phyloP scores from a whole-genome alignment of 2,329 filamentous ascomycete genomes.

The Fusarium falciforme region DNA sequence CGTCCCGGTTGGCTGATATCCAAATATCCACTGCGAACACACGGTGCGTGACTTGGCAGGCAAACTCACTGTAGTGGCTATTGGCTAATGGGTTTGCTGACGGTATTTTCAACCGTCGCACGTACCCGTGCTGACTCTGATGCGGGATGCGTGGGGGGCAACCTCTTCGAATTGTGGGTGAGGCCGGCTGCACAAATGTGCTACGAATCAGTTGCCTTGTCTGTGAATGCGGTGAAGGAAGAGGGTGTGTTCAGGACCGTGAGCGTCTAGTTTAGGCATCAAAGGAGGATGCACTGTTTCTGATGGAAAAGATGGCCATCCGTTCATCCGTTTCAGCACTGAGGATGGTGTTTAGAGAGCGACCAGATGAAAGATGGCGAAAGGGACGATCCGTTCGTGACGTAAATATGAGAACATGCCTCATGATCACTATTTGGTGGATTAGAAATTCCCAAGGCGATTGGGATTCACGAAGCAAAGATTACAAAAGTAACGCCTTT shows the following conservation, averaged over 20 bases:
- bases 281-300: not conserved
- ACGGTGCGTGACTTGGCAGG: not conserved
- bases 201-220: not conserved
- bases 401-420: not conserved
- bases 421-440: not conserved
- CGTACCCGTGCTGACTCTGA: not conserved
- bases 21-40: not conserved
- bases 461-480: not conserved
- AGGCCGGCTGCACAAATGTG: not conserved
- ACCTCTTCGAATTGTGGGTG: not conserved
- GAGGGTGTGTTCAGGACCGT: not conserved
- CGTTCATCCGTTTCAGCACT: not conserved
- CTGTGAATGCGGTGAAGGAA: not conserved
- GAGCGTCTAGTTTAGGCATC: not conserved
- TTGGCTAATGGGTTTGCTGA: not conserved
- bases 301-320: not conserved
- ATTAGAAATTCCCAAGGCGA: not conserved
- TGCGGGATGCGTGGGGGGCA: not conserved
- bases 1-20: not conserved
- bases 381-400: not conserved
- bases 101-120: not conserved
- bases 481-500: not conserved
- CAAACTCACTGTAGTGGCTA: not conserved
- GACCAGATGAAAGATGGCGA: too few species aligned
- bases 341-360: not conserved